Base-by-base conservation (phyloP, 164 flowering plant genomes). In the Vitis rotundifolia region DNA sequence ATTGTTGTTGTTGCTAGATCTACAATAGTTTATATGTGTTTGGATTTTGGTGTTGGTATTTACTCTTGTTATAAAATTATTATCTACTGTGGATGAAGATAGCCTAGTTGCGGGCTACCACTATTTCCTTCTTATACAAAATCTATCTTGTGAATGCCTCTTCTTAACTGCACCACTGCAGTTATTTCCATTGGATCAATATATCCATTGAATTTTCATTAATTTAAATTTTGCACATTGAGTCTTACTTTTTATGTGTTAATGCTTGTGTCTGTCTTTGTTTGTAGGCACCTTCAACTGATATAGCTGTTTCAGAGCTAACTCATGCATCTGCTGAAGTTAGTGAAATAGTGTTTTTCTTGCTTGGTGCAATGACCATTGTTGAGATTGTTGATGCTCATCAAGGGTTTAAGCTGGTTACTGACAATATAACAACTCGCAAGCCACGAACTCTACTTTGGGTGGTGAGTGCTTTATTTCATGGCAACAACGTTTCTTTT, bases 291-390 rank as follows among this genome's bases (percentile, higher is more conserved):
- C 99, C 99, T 61, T 93, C 99, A 66, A 87, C 89, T 70, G 94
- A 93, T 26, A 78, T 95, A 68, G 98, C 94, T 80, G 94, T 90
- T 63, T 71, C 84, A 62, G 94, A 95, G 85, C 82, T 95, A 69
- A 68, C 80, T 69, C 91, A 80, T 84, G 96, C 99, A 74, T 88
- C 94, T 76, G 96, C 89, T 18, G 99, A 93, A 88, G 99, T 95
- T 71, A 93, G 99, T 77, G 91, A 93, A 78, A 89, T 95, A 50
- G 99, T 95, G 18, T 95, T 95, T 83, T 95, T 95, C 85, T 74
- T 95, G 88, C 92, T 95, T 73, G 99, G 99, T 73, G 99, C 99
- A 81, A 93, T 93, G 99, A 95, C 99, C 67, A 95, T 93, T 52
- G 99, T 95, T 29, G 99, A 95, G 83, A 93, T 95, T 68, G 84